phyloP scores from a whole-genome alignment of 1,139 yeast genomes.

The Candida frijolesensis region DNA sequence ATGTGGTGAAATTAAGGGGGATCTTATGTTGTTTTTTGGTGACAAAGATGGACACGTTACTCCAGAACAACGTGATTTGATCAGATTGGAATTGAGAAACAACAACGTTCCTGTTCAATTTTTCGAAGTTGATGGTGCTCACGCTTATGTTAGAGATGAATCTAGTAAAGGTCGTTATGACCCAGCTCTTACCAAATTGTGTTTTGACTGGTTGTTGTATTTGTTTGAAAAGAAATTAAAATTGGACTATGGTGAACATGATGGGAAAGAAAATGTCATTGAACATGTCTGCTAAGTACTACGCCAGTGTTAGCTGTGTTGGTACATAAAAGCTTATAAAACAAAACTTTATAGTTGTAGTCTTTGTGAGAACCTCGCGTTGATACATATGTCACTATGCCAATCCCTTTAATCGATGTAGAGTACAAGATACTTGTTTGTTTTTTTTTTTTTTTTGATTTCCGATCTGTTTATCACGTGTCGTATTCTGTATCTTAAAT shows the following conservation, averaged over 20 bases:
- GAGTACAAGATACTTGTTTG: no score
- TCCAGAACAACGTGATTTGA: conserved; percentile 73
- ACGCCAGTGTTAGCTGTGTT: no score
- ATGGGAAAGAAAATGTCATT: conserved; percentile 47
- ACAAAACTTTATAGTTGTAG: no score
- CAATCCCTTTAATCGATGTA: no score
- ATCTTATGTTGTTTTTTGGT: conserved; percentile 71
- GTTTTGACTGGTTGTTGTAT: conserved; percentile 69
- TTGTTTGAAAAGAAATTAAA: conserved; percentile 70
- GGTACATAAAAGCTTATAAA: no score
- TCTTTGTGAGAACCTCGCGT: no score
- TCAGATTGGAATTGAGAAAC: conserved; percentile 62
- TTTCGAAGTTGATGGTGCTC: conserved; percentile 73
- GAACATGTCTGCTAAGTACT: conserved; percentile 61
- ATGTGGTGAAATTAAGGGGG: conserved; percentile 56
- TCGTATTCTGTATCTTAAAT: no score
- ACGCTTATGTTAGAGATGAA: conserved; percentile 82
- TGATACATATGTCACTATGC: no score
- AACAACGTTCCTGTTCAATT: conserved; percentile 66
- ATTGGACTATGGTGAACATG: conserved; percentile 66
- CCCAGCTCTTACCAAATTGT: conserved; percentile 69
- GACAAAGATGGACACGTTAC: conserved; percentile 83
- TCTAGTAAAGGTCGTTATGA: conserved; percentile 77
- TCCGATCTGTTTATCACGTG: no score
- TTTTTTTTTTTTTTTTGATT: no score